Evolutionary conservation across 2,329 filamentous ascomycete species (phyloP).

Genomic region (Cytospora paraplurivora): DNA sequence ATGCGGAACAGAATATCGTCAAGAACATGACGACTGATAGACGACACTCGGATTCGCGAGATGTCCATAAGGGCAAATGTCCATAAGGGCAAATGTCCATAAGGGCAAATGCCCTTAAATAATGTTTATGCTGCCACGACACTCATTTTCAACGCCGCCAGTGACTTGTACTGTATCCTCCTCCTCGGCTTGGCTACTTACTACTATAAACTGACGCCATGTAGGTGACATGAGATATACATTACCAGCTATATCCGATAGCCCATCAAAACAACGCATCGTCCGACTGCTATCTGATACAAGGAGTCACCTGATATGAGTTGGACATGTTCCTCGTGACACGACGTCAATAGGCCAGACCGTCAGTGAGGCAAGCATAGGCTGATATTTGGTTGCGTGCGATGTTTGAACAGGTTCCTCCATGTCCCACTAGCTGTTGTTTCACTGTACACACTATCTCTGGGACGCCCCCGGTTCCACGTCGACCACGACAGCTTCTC

Average conservation of each 20-base stretch:
- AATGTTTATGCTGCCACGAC: background rate
- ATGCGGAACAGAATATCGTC: conserved; percentile 6
- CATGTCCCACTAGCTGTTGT: background rate
- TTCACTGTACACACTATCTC: background rate
- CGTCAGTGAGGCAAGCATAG: background rate
- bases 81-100: background rate
- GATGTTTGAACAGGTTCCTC: background rate
- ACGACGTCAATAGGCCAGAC: background rate
- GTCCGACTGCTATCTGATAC: background rate
- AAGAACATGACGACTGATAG: conserved; percentile 8
- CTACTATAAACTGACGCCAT: background rate
- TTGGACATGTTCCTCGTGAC: background rate
- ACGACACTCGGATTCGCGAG: background rate
- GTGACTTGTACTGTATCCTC: background rate
- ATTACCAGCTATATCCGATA: background rate
- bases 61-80: background rate
- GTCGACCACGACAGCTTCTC: background rate
- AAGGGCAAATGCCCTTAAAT: background rate
- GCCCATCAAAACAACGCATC: background rate
- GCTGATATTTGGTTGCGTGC: background rate
- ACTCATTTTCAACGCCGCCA: background rate
- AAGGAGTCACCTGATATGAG: background rate
- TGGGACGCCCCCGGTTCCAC: background rate
- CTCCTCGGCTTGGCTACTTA: background rate
- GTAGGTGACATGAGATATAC: too few relatives aligned